These are phyloP conservation scores for Huntiella abstrusa DNA, from an alignment of 2,329 filamentous ascomycete species.

Conservation along the genomic window DNA sequence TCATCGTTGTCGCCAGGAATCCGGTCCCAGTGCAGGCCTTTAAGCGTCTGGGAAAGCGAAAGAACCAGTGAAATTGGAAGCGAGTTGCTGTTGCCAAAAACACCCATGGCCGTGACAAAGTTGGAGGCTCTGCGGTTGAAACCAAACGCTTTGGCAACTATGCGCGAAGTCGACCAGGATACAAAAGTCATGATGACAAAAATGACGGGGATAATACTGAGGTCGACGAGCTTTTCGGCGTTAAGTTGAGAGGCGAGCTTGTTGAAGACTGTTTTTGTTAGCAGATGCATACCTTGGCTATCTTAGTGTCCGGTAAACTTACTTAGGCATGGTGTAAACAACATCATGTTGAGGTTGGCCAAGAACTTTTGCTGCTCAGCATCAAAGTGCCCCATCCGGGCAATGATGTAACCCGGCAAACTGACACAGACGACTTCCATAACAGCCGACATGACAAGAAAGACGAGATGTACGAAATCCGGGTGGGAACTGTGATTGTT, in stretches of 20 bases:
- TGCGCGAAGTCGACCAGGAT: conserved; percentile 58
- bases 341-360: conserved; percentile 84
- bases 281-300: conserved; percentile 12
- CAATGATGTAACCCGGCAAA: conserved; percentile 83
- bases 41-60: conserved; percentile 78
- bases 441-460: conserved; percentile 87
- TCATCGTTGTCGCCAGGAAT: conserved; percentile 87
- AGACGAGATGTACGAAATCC: conserved; percentile 46
- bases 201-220: conserved; percentile 89
- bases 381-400: conserved; percentile 79
- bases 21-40: conserved; percentile 82
- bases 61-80: conserved; percentile 90
- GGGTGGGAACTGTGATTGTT: conserved; percentile 35
- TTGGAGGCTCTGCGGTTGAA: conserved; percentile 77
- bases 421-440: conserved; percentile 91
- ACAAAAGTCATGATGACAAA: conserved; percentile 75
- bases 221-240: conserved; percentile 70
- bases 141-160: conserved; percentile 55
- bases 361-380: conserved; percentile 92
- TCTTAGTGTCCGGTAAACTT: conserved; percentile 20
- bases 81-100: conserved; percentile 97
- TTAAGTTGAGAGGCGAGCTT: conserved; percentile 91
- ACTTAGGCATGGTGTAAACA: conserved; percentile 96
- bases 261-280: conserved; percentile 48
- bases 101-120: conserved; percentile 90